Evolutionary conservation across 1,284 basidiomycete genomes (phyloP).

Genomic region (Malassezia restricta): DNA sequence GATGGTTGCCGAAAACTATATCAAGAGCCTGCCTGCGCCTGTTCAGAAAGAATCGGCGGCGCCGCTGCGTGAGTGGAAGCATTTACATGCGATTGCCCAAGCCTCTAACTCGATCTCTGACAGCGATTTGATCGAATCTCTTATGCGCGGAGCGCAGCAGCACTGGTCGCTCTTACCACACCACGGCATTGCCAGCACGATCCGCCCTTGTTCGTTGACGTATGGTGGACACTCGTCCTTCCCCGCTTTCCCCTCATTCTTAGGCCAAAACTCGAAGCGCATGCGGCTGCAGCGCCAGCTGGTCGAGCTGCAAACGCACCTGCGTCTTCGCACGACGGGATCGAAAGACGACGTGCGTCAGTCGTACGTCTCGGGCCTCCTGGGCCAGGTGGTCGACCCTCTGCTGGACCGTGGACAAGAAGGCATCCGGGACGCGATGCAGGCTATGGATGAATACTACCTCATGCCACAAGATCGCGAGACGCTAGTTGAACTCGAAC

Average conservation of each 20-base stretch:
- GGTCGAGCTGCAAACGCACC: slow-evolving; percentile 80
- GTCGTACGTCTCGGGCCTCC: slow-evolving; percentile 75
- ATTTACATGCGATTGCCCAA: slow-evolving; percentile 60
- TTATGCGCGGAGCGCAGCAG: slow-evolving; percentile 77
- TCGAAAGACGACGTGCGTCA: slow-evolving; percentile 77
- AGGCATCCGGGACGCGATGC: slow-evolving; percentile 68
- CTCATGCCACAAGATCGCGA: slow-evolving; percentile 92
- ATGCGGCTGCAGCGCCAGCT: slow-evolving; percentile 67
- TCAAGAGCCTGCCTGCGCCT: slow-evolving; percentile 47
- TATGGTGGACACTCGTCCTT: slow-evolving; percentile 29
- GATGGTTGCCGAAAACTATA: slow-evolving; percentile 67
- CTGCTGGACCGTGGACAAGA: slow-evolving; percentile 53
- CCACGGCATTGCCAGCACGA: slow-evolving; percentile 78
- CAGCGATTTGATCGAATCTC: slow-evolving; percentile 79
- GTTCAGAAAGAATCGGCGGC: slow-evolving; percentile 47
- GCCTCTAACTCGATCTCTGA: slow-evolving; percentile 87
- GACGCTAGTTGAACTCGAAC: slow-evolving; percentile 77
- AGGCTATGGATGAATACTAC: slow-evolving; percentile 85
- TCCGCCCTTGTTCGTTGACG: slow-evolving; percentile 50
- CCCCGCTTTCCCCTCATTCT: slow-evolving; percentile 53
- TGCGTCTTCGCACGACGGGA: slow-evolving; percentile 84
- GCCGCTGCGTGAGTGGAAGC: slow-evolving; percentile 53
- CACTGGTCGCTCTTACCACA: slow-evolving; percentile 91
- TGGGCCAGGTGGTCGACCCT: slow-evolving; percentile 65
- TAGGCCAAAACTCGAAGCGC: slow-evolving; percentile 92